These are phyloP conservation scores for Linnemannia exigua DNA, from an alignment of 192 early-diverging fungal genomes.

Conservation along the genomic window DNA sequence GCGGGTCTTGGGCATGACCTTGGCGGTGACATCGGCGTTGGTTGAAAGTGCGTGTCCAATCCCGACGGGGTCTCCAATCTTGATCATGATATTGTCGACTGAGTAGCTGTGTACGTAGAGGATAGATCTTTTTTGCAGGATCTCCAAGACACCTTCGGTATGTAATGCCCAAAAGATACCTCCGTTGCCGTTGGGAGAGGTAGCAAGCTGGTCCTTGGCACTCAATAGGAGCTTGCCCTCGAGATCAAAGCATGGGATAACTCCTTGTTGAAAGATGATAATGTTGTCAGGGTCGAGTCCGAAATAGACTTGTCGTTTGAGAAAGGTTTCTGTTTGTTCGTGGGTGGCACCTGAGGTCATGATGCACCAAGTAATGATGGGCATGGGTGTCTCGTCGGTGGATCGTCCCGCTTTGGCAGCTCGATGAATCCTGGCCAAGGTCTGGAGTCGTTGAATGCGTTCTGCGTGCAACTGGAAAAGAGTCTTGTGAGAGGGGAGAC, in stretches of 20 bases:
- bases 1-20: slow-evolving; percentile 87
- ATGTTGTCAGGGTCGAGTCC: slow-evolving; percentile 83
- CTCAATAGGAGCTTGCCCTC: slow-evolving; percentile 91
- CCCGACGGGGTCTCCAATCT: slow-evolving; percentile 91
- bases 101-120: slow-evolving; percentile 91
- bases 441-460: slow-evolving; percentile 87
- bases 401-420: neutral
- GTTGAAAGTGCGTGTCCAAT: slow-evolving; percentile 85
- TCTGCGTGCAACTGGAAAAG: slow-evolving; percentile 95
- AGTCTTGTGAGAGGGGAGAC: slow-evolving; percentile 87
- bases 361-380: slow-evolving; percentile 92
- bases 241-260: slow-evolving; percentile 87
- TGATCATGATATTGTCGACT: slow-evolving; percentile 94
- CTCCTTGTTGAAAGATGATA: slow-evolving; percentile 91
- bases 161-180: slow-evolving; percentile 91
- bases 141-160: slow-evolving; percentile 79
- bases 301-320: slow-evolving; percentile 83
- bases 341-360: slow-evolving; percentile 95
- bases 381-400: neutral
- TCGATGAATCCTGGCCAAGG: slow-evolving; percentile 57
- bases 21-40: slow-evolving; percentile 88
- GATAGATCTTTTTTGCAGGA: slow-evolving; percentile 80
- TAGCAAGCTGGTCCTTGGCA: slow-evolving; percentile 74
- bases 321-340: slow-evolving; percentile 74
- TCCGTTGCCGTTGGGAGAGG: slow-evolving; percentile 85